A percentile compares a stretch with the other conserved stretches of the same genome.
Conservation (phyloP, 2,329 filamentous ascomycete genomes). For the Curvularia sp. region DNA sequence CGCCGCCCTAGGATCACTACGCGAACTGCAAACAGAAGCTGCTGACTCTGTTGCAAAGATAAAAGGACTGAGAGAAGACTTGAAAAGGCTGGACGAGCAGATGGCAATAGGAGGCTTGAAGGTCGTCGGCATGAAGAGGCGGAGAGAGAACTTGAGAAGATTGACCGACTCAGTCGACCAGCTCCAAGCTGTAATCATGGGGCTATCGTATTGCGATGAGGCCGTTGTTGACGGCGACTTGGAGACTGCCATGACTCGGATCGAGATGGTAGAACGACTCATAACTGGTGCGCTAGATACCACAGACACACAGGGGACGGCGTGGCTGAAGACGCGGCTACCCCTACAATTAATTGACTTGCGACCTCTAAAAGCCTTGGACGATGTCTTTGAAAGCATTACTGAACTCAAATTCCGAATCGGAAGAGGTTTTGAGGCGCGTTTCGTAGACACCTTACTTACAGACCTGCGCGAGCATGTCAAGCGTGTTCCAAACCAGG, state of each 20-base stretch:
- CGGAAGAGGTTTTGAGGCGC: slow-evolving; percentile 83
- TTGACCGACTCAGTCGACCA: slow-evolving; percentile 84
- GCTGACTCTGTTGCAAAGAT: slow-evolving; percentile 90
- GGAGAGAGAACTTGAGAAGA: slow-evolving; percentile 83
- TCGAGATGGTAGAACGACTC: slow-evolving; percentile 79
- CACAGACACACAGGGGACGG: slow-evolving; percentile 34
- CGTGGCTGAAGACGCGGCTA: slow-evolving; percentile 46
- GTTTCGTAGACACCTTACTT: slow-evolving; percentile 79
- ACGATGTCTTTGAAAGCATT: slow-evolving; percentile 80
- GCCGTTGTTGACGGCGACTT: slow-evolving; percentile 84
- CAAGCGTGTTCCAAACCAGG: slow-evolving; percentile 71
- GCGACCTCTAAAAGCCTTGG: slow-evolving; percentile 76
- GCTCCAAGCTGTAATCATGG: slow-evolving; percentile 77
- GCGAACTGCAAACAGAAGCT: slow-evolving; percentile 90
- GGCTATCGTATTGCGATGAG: slow-evolving; percentile 77
- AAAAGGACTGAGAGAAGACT: slow-evolving; percentile 77
- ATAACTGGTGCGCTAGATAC: slow-evolving; percentile 73
- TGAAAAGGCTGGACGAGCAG: slow-evolving; percentile 82
- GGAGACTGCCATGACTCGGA: slow-evolving; percentile 77
- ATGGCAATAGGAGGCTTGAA: slow-evolving; percentile 86
- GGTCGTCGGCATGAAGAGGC: slow-evolving; percentile 81
- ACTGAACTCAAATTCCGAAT: slow-evolving; percentile 78
- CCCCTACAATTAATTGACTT: slow-evolving; percentile 69
- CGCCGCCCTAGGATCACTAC: slow-evolving; percentile 86
- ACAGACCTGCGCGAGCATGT: slow-evolving; percentile 82